Evolutionary conservation across 163 green algal species (phyloP).

Genomic region (Coccomyxa subellipsoidea): DNA sequence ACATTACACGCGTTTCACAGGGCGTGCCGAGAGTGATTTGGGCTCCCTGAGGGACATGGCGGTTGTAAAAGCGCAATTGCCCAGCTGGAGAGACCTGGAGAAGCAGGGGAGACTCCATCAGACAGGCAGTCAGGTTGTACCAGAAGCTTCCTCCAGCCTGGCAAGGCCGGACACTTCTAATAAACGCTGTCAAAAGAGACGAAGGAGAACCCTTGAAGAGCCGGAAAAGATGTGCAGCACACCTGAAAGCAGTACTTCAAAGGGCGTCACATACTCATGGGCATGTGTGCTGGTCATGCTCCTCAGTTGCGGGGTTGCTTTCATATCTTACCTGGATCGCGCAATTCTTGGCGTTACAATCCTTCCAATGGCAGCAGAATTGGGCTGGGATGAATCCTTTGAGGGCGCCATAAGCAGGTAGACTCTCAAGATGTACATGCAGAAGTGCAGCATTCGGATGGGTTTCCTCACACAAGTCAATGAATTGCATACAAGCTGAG

Average conservation of each 20-base stretch:
- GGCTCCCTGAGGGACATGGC: background rate
- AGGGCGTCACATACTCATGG: background rate
- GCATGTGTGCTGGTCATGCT: conserved; percentile 26
- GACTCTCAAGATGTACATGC: no score
- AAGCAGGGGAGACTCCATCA: background rate
- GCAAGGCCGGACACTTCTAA: background rate
- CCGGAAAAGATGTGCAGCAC: background rate
- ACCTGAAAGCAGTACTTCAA: background rate
- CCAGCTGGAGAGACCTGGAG: background rate
- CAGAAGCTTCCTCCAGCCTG: background rate
- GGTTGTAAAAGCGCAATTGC: background rate
- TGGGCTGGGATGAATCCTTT: conserved; percentile 58
- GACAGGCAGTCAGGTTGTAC: background rate
- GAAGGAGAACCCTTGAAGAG: background rate
- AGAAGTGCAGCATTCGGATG: no score
- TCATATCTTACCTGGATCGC: conserved; percentile 68
- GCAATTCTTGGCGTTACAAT: conserved; percentile 77
- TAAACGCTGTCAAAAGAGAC: background rate
- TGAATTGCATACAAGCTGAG: background rate
- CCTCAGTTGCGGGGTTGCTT: conserved; percentile 40
- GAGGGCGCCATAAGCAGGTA: conserved; percentile 58
- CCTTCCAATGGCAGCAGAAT: conserved; percentile 74
- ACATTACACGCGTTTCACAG: background rate
- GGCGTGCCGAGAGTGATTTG: background rate
- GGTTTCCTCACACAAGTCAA: no score